Evolutionary conservation across 2,329 filamentous ascomycete species (phyloP).

Genomic region (Nothophaeocryptopus gaeumannii): DNA sequence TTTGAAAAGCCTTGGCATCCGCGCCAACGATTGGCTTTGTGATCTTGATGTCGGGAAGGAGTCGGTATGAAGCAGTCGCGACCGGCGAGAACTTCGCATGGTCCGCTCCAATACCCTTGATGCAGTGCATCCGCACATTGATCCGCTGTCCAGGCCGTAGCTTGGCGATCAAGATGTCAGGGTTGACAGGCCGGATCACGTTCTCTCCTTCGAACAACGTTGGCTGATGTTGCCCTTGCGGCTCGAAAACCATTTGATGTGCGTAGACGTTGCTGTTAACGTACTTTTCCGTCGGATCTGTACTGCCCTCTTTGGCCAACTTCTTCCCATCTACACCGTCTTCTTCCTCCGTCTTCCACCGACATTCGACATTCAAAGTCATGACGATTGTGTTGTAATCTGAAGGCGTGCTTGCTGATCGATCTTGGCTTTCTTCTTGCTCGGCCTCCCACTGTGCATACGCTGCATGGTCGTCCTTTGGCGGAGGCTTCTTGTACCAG

Average conservation of each 20-base stretch:
- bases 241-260: constrained; percentile 65
- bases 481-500: constrained; percentile 71
- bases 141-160: constrained; percentile 87
- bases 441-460: constrained; percentile 39
- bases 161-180: constrained; percentile 92
- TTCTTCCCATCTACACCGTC: constrained; percentile 47
- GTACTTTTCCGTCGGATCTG: constrained; percentile 80
- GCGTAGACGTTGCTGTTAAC: constrained; percentile 68
- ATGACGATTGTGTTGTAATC: constrained; percentile 89
- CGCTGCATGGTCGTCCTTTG: constrained; percentile 54
- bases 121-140: constrained; percentile 83
- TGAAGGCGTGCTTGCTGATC: constrained; percentile 48
- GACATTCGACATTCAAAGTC: constrained; percentile 74
- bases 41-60: constrained; percentile 86
- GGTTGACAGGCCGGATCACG: constrained; percentile 74
- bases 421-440: constrained; percentile 43
- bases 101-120: constrained; percentile 90
- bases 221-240: constrained; percentile 66
- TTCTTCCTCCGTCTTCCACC: constrained; percentile 58
- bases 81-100: constrained; percentile 98
- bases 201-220: constrained; percentile 62
- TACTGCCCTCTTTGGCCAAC: constrained; percentile 65
- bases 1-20: constrained; percentile 84
- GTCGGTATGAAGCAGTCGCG: constrained; percentile 86
- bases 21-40: constrained; percentile 75